Percentiles rank a stretch among this genome's conserved stretches.
Conservation (phyloP, 495 filamentous ascomycete species). For the Lophiotrema nucula region DNA sequence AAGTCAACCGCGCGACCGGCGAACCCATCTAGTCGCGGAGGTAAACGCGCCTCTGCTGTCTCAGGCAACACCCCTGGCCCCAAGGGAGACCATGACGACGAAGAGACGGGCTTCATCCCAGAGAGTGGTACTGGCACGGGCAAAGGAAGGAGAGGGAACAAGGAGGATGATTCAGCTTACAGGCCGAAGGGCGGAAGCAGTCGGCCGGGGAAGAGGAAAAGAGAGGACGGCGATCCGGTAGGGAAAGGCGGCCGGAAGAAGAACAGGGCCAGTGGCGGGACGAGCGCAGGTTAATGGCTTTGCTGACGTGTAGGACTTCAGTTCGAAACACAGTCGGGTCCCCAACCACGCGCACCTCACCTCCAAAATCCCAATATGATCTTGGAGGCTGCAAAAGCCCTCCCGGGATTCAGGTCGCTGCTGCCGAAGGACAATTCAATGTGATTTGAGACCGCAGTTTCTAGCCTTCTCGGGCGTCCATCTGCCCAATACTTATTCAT, state of each 20-base stretch:
- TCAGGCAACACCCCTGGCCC: conserved; percentile 35
- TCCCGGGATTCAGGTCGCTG: too few species aligned
- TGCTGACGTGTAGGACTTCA: too few species aligned
- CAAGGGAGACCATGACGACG: conserved; percentile 53
- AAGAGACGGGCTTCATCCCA: conserved; percentile 52
- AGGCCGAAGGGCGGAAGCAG: conserved; percentile 38
- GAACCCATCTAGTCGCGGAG: conserved; percentile 16
- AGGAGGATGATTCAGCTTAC: conserved; percentile 59
- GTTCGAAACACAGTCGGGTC: too few species aligned
- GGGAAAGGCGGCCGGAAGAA: conserved; percentile 38
- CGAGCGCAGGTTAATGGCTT: background rate
- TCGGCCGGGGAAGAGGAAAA: conserved; percentile 65
- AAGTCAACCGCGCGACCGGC: conserved; percentile 29
- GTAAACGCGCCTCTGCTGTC: conserved; percentile 21
- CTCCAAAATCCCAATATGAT: too few species aligned
- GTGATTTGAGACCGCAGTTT: too few species aligned
- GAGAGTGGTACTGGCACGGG: conserved; percentile 45
- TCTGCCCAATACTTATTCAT: too few species aligned
- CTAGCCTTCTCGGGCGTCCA: too few species aligned
- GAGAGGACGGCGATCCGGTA: conserved; percentile 48
- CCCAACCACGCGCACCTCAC: too few species aligned
- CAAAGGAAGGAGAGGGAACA: conserved; percentile 55
- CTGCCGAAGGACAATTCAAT: too few species aligned
- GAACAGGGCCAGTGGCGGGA: conserved; percentile 24
- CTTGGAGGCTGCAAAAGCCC: too few species aligned